Evolutionary conservation across 2,329 filamentous ascomycete species (phyloP), one percentile per base, ranked within the genome.

Genomic region (Aspergillus brasiliensis): DNA sequence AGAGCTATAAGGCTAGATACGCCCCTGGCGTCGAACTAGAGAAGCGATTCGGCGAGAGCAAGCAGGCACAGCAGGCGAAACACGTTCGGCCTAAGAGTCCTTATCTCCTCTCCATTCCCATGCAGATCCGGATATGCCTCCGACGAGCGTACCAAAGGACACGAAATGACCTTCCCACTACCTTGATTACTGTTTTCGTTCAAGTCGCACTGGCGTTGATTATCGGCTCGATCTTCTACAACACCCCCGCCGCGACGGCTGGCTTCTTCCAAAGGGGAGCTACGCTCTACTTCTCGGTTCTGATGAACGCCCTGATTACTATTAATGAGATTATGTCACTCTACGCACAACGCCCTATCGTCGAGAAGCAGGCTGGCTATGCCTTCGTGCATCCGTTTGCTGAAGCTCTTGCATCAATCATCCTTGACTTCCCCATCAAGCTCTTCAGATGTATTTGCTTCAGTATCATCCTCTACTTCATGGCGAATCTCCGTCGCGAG

Each of bases 381-480:
- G 64, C 63, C 5, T 61, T 66, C 8, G 67, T 67, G 15, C 65
- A 69, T 19, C 67, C 63, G 0, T 64, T 59, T 27, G 60, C 62
- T 1, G 55, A 51, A n/a, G 57, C 37, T 1, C 59, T 59, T 11
- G 21, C 37, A 8, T 60, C 57, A 1, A 63, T 65, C 42, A 51
- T 68, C 2, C 63, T 56, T 19, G 62, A 65, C 38, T 84, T 55
- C 88, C 92, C 92, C 0, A 91, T 91, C 76, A 96, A 93, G 75
- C 76, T 95, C 7, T 46, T 76, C 21, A 92, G 92, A 67, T 78
- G 84, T 2, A 83, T 94, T 62, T 75, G 84, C 4, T 95, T 94
- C 80, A 94, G 96, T 72, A 56, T 92, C 19, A 81, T 85, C 1
- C 75, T 96, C 3, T 96, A 96, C 79, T 96, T 96, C 75, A 88